phyloP scores from a whole-genome alignment of 2,329 filamentous ascomycete species.

The Whalleya microplaca region DNA sequence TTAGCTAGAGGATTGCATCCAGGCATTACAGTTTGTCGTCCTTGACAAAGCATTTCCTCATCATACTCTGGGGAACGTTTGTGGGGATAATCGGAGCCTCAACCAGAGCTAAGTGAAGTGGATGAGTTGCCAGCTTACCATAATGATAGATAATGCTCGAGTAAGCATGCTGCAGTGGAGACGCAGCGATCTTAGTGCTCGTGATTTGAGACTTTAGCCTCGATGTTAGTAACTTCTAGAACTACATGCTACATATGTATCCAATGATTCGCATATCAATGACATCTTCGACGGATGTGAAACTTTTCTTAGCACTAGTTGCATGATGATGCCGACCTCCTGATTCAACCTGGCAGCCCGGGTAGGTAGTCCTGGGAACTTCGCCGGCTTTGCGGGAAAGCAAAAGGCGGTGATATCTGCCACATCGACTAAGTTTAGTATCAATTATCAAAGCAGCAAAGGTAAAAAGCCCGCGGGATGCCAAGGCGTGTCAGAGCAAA shows the following conservation, averaged over 20 bases:
- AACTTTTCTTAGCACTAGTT: neutral
- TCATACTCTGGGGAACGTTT: too few relatives aligned
- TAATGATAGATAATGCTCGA: slow-evolving; percentile 6
- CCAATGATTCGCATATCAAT: neutral
- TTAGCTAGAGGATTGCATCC: too few relatives aligned
- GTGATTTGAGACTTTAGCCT: slow-evolving; percentile 1
- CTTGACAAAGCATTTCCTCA: slow-evolving; percentile 9
- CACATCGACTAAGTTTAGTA: too few relatives aligned
- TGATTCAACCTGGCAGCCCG: too few relatives aligned
- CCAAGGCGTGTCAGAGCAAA: neutral
- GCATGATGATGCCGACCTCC: neutral
- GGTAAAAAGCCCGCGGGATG: neutral
- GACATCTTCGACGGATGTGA: neutral
- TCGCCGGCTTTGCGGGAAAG: too few relatives aligned
- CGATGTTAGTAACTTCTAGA: neutral
- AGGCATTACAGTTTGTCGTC: slow-evolving; percentile 5
- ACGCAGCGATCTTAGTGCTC: slow-evolving; percentile 5
- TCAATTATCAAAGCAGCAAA: too few relatives aligned
- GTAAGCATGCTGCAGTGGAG: slow-evolving; percentile 11
- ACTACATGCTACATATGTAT: too few relatives aligned
- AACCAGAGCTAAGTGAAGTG: neutral
- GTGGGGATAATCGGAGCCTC: neutral
- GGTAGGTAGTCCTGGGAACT: too few relatives aligned
- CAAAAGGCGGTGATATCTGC: neutral
- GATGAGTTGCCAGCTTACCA: too few relatives aligned